phyloP scores from a whole-genome alignment of 2,329 filamentous ascomycete genomes.

The Colletotrichum neosansevieriae region DNA sequence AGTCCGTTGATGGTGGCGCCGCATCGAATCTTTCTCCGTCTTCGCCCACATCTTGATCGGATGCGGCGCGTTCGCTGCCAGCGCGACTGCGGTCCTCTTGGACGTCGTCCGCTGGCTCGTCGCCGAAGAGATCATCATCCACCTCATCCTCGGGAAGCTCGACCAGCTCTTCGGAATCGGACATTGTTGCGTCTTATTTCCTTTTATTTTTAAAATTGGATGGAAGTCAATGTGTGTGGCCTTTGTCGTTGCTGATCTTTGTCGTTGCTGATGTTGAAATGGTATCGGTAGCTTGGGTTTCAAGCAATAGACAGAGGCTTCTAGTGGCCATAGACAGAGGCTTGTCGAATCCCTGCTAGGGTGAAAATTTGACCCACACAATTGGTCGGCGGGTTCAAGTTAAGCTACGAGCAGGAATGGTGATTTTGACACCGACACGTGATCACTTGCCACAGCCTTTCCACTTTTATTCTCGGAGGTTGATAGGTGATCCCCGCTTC shows the following conservation, averaged over 20 bases:
- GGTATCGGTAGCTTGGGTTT: slow-evolving; percentile 15
- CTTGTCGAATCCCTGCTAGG: slow-evolving; percentile 26
- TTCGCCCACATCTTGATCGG: slow-evolving; percentile 61
- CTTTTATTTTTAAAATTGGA: background rate
- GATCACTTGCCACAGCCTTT: background rate
- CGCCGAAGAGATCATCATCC: slow-evolving; percentile 73
- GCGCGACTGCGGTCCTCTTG: slow-evolving; percentile 69
- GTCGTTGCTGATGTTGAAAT: background rate
- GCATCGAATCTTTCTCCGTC: slow-evolving; percentile 60
- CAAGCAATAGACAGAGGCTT: no score
- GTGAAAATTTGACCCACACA: slow-evolving; percentile 30
- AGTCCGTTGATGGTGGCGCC: slow-evolving; percentile 46
- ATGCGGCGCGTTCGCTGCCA: slow-evolving; percentile 71
- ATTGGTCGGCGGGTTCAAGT: background rate
- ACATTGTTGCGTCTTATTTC: slow-evolving; percentile 54
- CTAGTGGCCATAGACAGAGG: no score
- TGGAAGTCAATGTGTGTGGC: background rate
- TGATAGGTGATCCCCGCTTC: slow-evolving; percentile 5
- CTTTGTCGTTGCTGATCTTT: slow-evolving; percentile 4
- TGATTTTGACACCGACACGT: slow-evolving; percentile 34
- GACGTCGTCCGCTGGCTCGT: slow-evolving; percentile 68
- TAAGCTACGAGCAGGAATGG: background rate
- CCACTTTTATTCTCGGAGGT: background rate
- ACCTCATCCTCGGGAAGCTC: slow-evolving; percentile 65
- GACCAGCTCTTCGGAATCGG: slow-evolving; percentile 67